phyloP scores from a whole-genome alignment of 2,329 filamentous ascomycete genomes.

The Sphaerulina populicola region DNA sequence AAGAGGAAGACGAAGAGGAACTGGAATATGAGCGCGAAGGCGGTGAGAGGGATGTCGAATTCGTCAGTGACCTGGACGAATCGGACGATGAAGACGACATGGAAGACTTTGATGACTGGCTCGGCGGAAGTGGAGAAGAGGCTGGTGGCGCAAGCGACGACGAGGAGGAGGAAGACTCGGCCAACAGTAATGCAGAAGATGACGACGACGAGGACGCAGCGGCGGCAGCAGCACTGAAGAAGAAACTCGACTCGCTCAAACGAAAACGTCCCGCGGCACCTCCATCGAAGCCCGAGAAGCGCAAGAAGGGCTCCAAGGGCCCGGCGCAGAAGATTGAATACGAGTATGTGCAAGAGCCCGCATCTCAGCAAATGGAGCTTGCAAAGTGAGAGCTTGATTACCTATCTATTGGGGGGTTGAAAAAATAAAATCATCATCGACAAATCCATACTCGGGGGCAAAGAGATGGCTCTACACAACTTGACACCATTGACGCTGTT shows the following conservation, averaged over 20 bases:
- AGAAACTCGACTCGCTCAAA: constrained; percentile 47
- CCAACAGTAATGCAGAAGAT: constrained; percentile 41
- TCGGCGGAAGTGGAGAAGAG: constrained; percentile 50
- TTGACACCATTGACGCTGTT: too few species aligned
- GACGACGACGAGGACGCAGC: constrained; percentile 47
- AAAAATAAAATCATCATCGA: not conserved
- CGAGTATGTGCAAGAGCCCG: constrained; percentile 54
- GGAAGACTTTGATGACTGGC: constrained; percentile 92
- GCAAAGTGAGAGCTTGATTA: constrained; percentile 18
- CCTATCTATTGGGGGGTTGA: not conserved
- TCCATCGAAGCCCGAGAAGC: constrained; percentile 51
- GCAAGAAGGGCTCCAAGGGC: constrained; percentile 44
- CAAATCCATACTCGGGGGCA: not conserved
- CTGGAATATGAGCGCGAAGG: constrained; percentile 52
- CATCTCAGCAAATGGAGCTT: constrained; percentile 44
- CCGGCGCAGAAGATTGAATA: constrained; percentile 67
- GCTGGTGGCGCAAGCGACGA: constrained; percentile 45
- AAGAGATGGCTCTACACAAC: too few species aligned
- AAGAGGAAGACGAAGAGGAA: constrained; percentile 60
- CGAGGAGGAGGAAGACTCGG: constrained; percentile 39
- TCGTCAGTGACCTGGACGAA: constrained; percentile 77
- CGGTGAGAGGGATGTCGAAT: constrained; percentile 72
- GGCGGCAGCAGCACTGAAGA: constrained; percentile 50
- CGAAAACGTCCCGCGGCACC: constrained; percentile 48
- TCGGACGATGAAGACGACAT: constrained; percentile 66